Evolutionary conservation across 164 flowering plant genomes (phyloP).

Genomic region (Tinospora cordifolia): DNA sequence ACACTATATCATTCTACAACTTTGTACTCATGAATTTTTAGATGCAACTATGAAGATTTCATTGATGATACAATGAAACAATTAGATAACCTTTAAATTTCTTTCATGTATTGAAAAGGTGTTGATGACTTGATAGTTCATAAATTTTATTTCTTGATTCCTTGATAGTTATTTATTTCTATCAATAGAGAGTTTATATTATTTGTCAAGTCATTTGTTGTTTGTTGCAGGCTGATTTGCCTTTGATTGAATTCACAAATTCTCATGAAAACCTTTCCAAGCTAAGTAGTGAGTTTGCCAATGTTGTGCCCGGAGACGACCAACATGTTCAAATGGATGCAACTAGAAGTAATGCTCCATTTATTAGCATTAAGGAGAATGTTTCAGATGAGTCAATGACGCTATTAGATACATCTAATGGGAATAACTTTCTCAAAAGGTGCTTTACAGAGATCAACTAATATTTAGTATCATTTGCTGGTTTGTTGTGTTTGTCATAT

Average conservation of each 20-base stretch:
- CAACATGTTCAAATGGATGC: slow-evolving; percentile 18
- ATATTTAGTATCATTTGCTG: neutral
- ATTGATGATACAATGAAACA: too few relatives aligned
- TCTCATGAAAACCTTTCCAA: slow-evolving; percentile 17
- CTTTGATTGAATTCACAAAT: slow-evolving; percentile 14
- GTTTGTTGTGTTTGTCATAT: neutral
- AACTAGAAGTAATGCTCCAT: slow-evolving; percentile 15
- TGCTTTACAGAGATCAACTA: slow-evolving; percentile 14
- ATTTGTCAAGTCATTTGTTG: neutral
- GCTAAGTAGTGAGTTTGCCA: slow-evolving; percentile 9
- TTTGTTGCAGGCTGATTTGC: slow-evolving; percentile 32
- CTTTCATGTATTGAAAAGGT: too few relatives aligned
- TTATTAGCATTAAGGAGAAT: slow-evolving; percentile 18
- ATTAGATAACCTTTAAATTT: too few relatives aligned
- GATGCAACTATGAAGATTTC: too few relatives aligned
- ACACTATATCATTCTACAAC: too few relatives aligned
- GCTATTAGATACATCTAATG: slow-evolving; percentile 22
- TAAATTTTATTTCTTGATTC: too few relatives aligned
- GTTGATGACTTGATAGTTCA: too few relatives aligned
- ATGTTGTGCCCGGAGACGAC: slow-evolving; percentile 13
- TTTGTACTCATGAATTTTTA: too few relatives aligned
- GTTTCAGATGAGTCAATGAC: slow-evolving; percentile 18
- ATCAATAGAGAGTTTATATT: too few relatives aligned
- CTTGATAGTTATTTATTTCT: too few relatives aligned
- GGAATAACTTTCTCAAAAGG: slow-evolving; percentile 67